A percentile compares a stretch with the other conserved stretches of the same genome.
These are phyloP conservation scores for Scedosporium aurantiacum DNA, from an alignment of 2,329 filamentous ascomycete genomes.

Conservation along the genomic window DNA sequence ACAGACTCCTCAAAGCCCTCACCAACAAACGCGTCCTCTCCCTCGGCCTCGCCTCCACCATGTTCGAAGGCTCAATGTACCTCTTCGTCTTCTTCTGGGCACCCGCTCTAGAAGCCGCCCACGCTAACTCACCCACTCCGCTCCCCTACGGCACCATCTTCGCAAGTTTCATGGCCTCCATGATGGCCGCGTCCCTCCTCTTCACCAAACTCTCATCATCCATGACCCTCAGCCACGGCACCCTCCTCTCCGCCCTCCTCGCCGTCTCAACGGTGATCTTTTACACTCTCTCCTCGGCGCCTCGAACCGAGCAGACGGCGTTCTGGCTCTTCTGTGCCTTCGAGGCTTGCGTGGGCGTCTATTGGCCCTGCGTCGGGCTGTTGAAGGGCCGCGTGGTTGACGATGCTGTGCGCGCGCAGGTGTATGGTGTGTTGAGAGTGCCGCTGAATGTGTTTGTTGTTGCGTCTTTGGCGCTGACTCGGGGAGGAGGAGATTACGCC, in stretches of 20 bases:
- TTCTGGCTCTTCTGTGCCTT: constrained; percentile 47
- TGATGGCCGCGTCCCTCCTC: constrained; percentile 45
- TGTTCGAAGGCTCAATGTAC: constrained; percentile 49
- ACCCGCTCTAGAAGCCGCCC: constrained; percentile 32
- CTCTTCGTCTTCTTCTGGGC: constrained; percentile 51
- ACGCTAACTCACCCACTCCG: constrained; percentile 11
- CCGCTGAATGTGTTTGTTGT: constrained; percentile 49
- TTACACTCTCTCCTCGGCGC: constrained; percentile 21
- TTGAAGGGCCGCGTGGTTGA: constrained; percentile 41
- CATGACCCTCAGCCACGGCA: neutral
- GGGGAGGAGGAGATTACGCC: constrained; percentile 16
- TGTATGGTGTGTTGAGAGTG: constrained; percentile 43
- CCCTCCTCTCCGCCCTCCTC: constrained; percentile 26
- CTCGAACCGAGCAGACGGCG: constrained; percentile 26
- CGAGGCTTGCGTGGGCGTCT: constrained; percentile 43
- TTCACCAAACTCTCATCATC: constrained; percentile 21
- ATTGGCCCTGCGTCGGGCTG: constrained; percentile 42
- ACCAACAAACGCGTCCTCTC: constrained; percentile 36
- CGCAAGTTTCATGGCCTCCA: constrained; percentile 46
- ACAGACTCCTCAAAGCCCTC: constrained; percentile 11
- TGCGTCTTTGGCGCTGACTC: constrained; percentile 29
- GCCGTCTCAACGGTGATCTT: constrained; percentile 24
- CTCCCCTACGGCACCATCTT: constrained; percentile 42
- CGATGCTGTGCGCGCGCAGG: constrained; percentile 38
- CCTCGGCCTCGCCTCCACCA: constrained; percentile 38